Base-by-base conservation (phyloP, 805 yeast species). In the Brettanomyces bruxellensis region DNA sequence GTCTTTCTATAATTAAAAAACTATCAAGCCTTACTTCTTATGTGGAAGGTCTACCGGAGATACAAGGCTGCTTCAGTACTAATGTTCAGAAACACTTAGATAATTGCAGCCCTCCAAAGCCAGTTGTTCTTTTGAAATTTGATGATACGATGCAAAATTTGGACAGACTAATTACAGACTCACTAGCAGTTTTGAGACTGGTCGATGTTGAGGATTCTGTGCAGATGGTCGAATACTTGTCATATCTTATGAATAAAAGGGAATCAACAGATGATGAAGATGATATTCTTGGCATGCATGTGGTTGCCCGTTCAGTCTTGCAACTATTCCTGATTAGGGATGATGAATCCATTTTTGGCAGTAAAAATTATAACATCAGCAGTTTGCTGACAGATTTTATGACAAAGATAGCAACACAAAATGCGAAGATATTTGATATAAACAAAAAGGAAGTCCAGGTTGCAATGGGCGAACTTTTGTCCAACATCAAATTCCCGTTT, bases 271-370 rank as follows among this genome's bases (percentile, higher is more conserved):
- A 46, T 30, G 61, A 56, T 35, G 50, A 49, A 0, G 62, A 59
- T 52, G 67, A 62, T 41, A 53, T 63, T 4, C 34, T 56, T n/a
- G 67, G 67, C 0, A 54, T 62, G 39, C 73, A 70, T 51, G 75
- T 72, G 5, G 59, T 85, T n/a, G 72, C 82, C 1, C 70, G 90
- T 49, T 84, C 85, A 1, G 54, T 81, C 9, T 73, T 81, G 53
- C 86, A 83, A 46, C 63, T 82, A 23, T 79, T 75, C 54, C 64
- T 83, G 24, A 67, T 83, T 7, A 66, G 87, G 49, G 86, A 83
- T 55, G 81, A 83, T 58, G 73, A 72, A 45, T 66, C 79, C 1
- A 66, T 85, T 2, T 53, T 81, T 24, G 90, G 89, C 0, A 67
- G 67, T 41, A 38, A 54, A 1, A 49, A 48, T 25, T 69, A 65